Base-by-base conservation (phyloP, 768 basidiomycete species). In the Lactifluus volemus region DNA sequence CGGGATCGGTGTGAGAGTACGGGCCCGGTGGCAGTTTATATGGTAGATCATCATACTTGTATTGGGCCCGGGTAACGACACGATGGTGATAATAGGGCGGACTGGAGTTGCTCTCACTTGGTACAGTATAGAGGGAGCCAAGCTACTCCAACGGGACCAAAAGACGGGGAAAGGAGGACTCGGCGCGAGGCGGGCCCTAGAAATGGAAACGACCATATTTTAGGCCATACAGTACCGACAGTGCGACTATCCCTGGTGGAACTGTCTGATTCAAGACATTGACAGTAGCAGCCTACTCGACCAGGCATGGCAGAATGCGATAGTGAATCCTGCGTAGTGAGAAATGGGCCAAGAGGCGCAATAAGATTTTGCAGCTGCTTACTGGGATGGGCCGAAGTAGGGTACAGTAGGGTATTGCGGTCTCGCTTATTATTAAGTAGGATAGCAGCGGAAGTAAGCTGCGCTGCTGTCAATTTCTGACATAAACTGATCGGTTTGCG, bases 1-100 rank as follows among this genome's bases (percentile, higher is more conserved):
- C 84, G 0, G 97, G 97, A 70, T 94, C 91, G 56, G 78, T 79
- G 41, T 76, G 75, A 12, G 87, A 84, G 69, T 94, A 92, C 2
- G 92, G 92, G 30, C 92, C 92, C 3, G 86, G 81, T 0, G 95
- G 95, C 0, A 97, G 80, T 56, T 72, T 83, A 70, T 85, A 92
- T 3, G 90, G 89, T 47, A 88, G 74, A 29, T 76, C 77, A 52
- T 84, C 83, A 47, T 85, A 84, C 55, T 85, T 84, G 21, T 82
- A 88, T n/a, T 87, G 5, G 86, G 87, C 0, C 86, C 88, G 4
- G 89, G 89, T 9, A 89, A 90, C 17, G 89, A 90, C 30, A 90
- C 89, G n/a, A 85, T 72, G 68, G 90, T 88, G 21, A 88, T 78
- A 38, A 81, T 73, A 19, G 78, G 80, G 62, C 78, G 78, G 54